Evolutionary conservation across 257 asterid species (phyloP).

Genomic region (Nicotiana sylvestris): DNA sequence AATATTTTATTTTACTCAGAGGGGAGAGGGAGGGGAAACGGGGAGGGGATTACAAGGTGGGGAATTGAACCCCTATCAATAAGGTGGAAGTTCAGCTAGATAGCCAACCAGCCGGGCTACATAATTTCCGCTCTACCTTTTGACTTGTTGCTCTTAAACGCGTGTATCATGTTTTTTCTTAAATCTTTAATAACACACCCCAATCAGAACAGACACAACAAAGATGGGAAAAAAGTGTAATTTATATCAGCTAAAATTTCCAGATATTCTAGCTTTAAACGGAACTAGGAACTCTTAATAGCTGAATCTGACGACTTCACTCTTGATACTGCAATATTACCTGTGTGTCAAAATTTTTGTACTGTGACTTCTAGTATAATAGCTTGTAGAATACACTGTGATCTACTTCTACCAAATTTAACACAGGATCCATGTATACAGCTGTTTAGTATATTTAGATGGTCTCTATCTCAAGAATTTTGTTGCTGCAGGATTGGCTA

Average conservation of each 20-base stretch:
- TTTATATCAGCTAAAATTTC: not conserved
- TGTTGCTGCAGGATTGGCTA: conserved; percentile 76
- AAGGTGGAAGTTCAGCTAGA: no score
- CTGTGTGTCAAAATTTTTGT: not conserved
- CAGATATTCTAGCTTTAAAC: not conserved
- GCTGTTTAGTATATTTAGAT: not conserved
- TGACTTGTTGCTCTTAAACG: not conserved
- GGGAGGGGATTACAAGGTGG: no score
- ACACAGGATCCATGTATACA: not conserved
- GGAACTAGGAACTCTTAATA: not conserved
- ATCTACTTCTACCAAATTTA: not conserved
- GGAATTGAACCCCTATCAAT: no score
- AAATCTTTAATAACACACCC: not conserved
- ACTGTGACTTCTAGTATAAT: not conserved
- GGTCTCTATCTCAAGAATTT: conserved; percentile 22
- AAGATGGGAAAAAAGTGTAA: not conserved
- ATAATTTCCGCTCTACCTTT: no score
- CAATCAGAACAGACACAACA: not conserved
- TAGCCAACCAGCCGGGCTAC: no score
- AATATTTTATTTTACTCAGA: no score
- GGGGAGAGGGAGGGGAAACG: no score
- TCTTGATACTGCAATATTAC: conserved; percentile 5
- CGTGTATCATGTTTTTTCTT: not conserved
- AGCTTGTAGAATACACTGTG: not conserved
- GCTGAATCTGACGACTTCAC: not conserved